These are phyloP conservation scores for Wolfiporia cocos DNA, from an alignment of 1,284 basidiomycete species.

Conservation along the genomic window DNA sequence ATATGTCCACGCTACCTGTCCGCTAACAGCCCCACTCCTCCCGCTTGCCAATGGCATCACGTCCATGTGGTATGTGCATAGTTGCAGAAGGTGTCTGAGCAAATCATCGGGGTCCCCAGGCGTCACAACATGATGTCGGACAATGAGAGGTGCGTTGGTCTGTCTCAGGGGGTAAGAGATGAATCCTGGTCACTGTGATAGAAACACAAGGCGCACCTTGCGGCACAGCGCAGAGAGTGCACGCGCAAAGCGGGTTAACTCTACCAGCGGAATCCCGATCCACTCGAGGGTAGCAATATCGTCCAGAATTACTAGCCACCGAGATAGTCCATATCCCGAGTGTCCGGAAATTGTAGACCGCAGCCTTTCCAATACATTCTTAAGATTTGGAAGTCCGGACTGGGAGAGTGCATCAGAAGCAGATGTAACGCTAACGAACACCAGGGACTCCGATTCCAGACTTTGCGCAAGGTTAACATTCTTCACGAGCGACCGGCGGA, in stretches of 20 bases:
- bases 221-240: constrained; percentile 48
- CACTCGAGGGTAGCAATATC: constrained; percentile 61
- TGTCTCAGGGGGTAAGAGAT: constrained; percentile 19
- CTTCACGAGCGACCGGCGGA: constrained; percentile 28
- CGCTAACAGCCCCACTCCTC: constrained; percentile 66
- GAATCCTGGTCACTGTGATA: not conserved
- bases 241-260: constrained; percentile 49
- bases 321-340: too few species aligned
- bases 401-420: constrained; percentile 3
- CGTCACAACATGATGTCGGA: constrained; percentile 56
- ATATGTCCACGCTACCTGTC: constrained; percentile 46
- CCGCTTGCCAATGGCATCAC: constrained; percentile 65
- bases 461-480: constrained; percentile 46
- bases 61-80: constrained; percentile 62
- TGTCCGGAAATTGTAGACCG: too few species aligned
- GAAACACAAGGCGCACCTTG: constrained; percentile 34
- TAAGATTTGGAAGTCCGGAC: constrained; percentile 3
- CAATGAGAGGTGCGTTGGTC: constrained; percentile 44
- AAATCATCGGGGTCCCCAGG: constrained; percentile 53
- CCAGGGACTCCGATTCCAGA: constrained; percentile 35
- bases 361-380: too few species aligned
- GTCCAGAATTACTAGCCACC: constrained; percentile 64
- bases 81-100: constrained; percentile 47
- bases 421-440: constrained; percentile 42
- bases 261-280: constrained; percentile 48